phyloP scores from a whole-genome alignment of 257 asterid species.

The Verbena officinalis region DNA sequence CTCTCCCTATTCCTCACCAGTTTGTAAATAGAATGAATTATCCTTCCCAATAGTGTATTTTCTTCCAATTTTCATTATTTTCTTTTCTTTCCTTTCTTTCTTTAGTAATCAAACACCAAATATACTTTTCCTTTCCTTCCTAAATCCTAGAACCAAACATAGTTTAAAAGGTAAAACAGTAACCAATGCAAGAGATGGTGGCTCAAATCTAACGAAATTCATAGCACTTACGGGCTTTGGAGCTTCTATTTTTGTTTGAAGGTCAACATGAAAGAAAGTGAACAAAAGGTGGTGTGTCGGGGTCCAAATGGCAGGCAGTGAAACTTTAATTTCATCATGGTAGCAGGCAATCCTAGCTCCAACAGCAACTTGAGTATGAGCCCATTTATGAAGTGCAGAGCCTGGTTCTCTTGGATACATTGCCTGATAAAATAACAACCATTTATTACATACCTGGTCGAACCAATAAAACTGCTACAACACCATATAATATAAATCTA shows the following conservation, averaged over 20 bases:
- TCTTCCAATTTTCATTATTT: too few relatives aligned
- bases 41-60: too few relatives aligned
- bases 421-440: conserved; percentile 56
- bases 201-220: conserved; percentile 25
- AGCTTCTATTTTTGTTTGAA: conserved; percentile 93
- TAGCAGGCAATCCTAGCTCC: conserved; percentile 94
- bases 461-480: conserved; percentile 32
- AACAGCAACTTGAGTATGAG: conserved; percentile 91
- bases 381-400: conserved; percentile 70
- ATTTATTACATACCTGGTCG: conserved; percentile 32
- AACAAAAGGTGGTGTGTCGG: conserved; percentile 95
- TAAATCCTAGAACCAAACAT: too few relatives aligned
- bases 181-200: conserved; percentile 23
- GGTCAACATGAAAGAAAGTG: conserved; percentile 95
- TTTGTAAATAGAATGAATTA: too few relatives aligned
- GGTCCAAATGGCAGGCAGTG: conserved; percentile 93
- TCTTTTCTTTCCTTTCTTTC: too few relatives aligned
- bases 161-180: neutral
- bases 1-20: too few relatives aligned
- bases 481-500: conserved; percentile 41
- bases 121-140: too few relatives aligned
- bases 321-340: conserved; percentile 97
- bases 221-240: conserved; percentile 87
- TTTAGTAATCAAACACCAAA: too few relatives aligned
- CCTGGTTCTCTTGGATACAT: conserved; percentile 90